phyloP scores from a whole-genome alignment of 352 stramenopile species.

The Lagenidium giganteum region DNA sequence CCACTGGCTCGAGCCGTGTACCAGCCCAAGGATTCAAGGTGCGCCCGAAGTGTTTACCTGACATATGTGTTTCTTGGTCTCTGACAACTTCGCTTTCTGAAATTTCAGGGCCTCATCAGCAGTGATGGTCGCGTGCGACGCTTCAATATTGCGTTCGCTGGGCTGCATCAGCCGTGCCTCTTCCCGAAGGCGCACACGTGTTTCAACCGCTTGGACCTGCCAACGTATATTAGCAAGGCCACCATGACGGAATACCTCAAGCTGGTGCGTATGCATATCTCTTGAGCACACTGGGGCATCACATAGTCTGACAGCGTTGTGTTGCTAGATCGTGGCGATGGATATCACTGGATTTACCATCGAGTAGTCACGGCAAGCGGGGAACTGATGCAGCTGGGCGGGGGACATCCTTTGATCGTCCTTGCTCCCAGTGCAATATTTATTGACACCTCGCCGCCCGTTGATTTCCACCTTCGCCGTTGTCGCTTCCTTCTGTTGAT shows the following conservation, averaged over 20 bases:
- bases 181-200: conserved; percentile 84
- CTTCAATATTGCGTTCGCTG: conserved; percentile 74
- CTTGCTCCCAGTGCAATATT: no score
- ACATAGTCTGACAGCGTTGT: background rate
- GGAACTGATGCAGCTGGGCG: no score
- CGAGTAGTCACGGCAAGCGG: conserved; percentile 46
- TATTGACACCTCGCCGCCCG: no score
- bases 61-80: background rate
- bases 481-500: background rate
- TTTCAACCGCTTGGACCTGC: conserved; percentile 79
- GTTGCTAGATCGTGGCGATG: conserved; percentile 92
- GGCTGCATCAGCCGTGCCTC: conserved; percentile 50
- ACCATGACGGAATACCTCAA: conserved; percentile 70
- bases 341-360: conserved; percentile 94
- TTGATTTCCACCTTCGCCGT: no score
- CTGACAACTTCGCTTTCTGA: no score
- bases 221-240: conserved; percentile 64
- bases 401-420: no score
- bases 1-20: conserved; percentile 75
- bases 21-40: conserved; percentile 81
- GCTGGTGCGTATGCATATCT: conserved; percentile 20
- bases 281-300: no score
- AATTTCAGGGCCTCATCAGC: conserved; percentile 54
- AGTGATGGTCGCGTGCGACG: conserved; percentile 70
- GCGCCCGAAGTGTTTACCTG: background rate